These are phyloP conservation scores for Erysiphe neolycopersici DNA, from an alignment of 2,329 filamentous ascomycete genomes.

Conservation along the genomic window DNA sequence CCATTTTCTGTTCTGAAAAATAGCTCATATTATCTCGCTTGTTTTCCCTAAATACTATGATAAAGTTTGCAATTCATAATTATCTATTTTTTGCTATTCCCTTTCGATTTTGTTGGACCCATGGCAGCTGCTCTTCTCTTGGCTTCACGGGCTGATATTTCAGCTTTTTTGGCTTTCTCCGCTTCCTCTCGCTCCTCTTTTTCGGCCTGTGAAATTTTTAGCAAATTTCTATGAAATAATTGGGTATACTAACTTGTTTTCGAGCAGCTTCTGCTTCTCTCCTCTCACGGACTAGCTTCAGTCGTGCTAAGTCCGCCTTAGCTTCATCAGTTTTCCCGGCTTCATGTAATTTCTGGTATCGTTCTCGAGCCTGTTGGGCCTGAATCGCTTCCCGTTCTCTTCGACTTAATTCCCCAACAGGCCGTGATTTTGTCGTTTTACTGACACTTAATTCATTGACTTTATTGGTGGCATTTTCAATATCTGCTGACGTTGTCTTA, in stretches of 20 bases:
- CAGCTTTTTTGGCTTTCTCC: conserved; percentile 18
- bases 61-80: neutral
- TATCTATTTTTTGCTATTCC: conserved; percentile 4
- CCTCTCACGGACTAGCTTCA: conserved; percentile 62
- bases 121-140: conserved; percentile 16
- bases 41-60: too few relatives aligned
- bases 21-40: too few relatives aligned
- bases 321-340: conserved; percentile 95
- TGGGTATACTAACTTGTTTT: conserved; percentile 37
- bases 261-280: conserved; percentile 59
- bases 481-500: conserved; percentile 15
- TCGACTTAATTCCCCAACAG: conserved; percentile 28
- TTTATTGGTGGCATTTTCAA: conserved; percentile 25
- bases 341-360: conserved; percentile 74
- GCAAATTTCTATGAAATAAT: neutral
- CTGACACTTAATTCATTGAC: conserved; percentile 26
- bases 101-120: conserved; percentile 9
- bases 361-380: conserved; percentile 67
- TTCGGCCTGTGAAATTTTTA: conserved; percentile 13
- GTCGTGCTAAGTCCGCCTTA: conserved; percentile 59
- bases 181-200: conserved; percentile 15
- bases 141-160: conserved; percentile 19
- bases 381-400: conserved; percentile 56
- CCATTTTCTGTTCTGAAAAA: too few relatives aligned
- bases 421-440: conserved; percentile 18